A percentile compares a stretch with the other conserved stretches of the same genome.
These are phyloP conservation scores for Brachypodium distachyon DNA, from an alignment of 202 grass and related monocot genomes.

Conservation along the genomic window DNA sequence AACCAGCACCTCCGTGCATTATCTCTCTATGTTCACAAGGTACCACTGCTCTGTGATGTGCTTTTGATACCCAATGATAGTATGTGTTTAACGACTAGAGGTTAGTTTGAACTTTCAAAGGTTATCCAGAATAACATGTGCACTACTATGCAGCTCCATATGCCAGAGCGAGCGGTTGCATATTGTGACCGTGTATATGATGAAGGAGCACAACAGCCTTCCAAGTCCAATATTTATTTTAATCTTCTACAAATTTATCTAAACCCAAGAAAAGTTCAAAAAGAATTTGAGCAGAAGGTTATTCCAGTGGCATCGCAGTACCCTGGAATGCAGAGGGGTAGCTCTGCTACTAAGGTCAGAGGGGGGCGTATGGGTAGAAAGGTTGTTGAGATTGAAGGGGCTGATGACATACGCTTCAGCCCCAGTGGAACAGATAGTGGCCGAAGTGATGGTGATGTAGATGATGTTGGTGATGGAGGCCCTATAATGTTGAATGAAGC, in stretches of 20 bases:
- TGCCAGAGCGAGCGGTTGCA: slow-evolving; percentile 68
- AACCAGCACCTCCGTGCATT: slow-evolving; percentile 89
- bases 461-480: slow-evolving; percentile 71
- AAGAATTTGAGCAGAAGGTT: slow-evolving; percentile 65
- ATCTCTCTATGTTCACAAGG: slow-evolving; percentile 98
- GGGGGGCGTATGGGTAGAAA: slow-evolving; percentile 67
- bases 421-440: slow-evolving; percentile 81
- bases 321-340: slow-evolving; percentile 44
- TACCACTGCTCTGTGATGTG: slow-evolving; percentile 27
- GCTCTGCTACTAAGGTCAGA: slow-evolving; percentile 41
- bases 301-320: slow-evolving; percentile 54
- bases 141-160: slow-evolving; percentile 57
- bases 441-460: slow-evolving; percentile 90
- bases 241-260: slow-evolving; percentile 97
- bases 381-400: slow-evolving; percentile 87
- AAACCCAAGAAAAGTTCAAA: slow-evolving; percentile 70
- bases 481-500: slow-evolving; percentile 95
- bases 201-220: slow-evolving; percentile 54
- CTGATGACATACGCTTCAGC: slow-evolving; percentile 56
- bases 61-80: background rate
- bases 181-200: slow-evolving; percentile 96
- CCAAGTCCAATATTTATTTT: slow-evolving; percentile 93
- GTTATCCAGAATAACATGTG: slow-evolving; percentile 22
- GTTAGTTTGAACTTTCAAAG: slow-evolving; percentile 14
- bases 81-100: slow-evolving; percentile 6